Percentiles rank a stretch among this genome's conserved stretches.
Conservation (phyloP, 2,329 filamentous ascomycete species). For the Penicillium digitatum region DNA sequence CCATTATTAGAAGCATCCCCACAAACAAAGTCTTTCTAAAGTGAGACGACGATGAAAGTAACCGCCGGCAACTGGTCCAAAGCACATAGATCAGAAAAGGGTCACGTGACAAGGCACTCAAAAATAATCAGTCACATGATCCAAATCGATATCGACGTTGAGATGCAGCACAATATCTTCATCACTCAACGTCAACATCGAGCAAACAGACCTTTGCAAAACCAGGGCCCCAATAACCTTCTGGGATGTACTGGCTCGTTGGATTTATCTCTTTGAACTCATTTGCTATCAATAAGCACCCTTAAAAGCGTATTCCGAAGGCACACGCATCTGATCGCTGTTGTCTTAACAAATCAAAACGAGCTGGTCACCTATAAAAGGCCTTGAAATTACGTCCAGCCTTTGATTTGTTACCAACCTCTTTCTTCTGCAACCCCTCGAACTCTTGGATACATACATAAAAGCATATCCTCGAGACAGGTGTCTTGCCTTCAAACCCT, state of each 20-base stretch:
- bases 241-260: neutral
- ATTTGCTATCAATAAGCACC: neutral
- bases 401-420: neutral
- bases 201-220: neutral
- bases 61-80: neutral
- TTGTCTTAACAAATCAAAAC: neutral
- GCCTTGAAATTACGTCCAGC: neutral
- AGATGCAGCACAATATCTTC: slow-evolving; percentile 2
- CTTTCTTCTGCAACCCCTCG: neutral
- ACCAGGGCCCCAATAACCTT: neutral
- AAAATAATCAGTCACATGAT: neutral
- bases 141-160: neutral
- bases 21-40: neutral
- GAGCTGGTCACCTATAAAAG: neutral
- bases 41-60: neutral
- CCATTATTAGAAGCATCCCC: neutral
- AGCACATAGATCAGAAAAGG: neutral
- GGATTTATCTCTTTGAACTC: neutral
- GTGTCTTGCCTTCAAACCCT: neutral
- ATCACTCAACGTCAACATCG: neutral
- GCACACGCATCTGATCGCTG: neutral
- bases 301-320: neutral
- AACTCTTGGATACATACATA: neutral
- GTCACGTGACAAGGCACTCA: neutral
- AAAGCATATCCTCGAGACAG: neutral